Evolutionary conservation across 176 grass and related monocot genomes (phyloP), one percentile per base, ranked within the genome.

Genomic region (Phragmites australis): DNA sequence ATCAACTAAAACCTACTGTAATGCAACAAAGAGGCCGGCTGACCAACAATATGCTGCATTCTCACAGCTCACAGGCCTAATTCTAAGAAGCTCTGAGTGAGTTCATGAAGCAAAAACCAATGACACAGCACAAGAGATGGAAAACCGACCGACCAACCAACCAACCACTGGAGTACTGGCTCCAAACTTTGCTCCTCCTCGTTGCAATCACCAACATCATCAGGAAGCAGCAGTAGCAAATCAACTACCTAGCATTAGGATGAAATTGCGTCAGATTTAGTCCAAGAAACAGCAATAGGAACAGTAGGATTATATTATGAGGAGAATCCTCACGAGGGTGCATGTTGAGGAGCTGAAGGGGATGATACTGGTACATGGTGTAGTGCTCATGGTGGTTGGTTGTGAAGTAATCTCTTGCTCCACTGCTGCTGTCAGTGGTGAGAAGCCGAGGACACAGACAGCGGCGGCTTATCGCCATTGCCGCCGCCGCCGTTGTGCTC

Each of bases 361-460:
- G 58, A 13, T 75, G 76, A 11, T 79, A 15, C 39, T 67, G 63
- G 39, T 75, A 34, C 56, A 74, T 47, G 63, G 22, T 60, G 58
- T 40, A 11, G 13, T 13, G n/a, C 26, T 42, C 16, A 66, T 40
- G 63, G 70, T 70, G 87, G 72, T 78, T 68, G 83, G 66, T 78
- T 72, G 83, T 74, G 75, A 83, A 57, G 80, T 41, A 80, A 84
- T 68, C 56, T 78, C 54, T 54, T 54, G 53, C 27, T 83, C 92
- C 73, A 67, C 72, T 85, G 88, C 76, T 50, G 76, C 46, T 53
- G 81, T 93, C 86, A 98, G 82, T 93, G 92, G 90, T 79, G 88
- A 72, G 96, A 97, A 91, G 92, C 78, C 81, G 96, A 93, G 72
- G 96, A 73, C 30, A 90, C 88, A 4, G 88, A 82, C 72, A 83